Evolutionary conservation across 805 yeast species (phyloP).

Genomic region (Candida ovalis): DNA sequence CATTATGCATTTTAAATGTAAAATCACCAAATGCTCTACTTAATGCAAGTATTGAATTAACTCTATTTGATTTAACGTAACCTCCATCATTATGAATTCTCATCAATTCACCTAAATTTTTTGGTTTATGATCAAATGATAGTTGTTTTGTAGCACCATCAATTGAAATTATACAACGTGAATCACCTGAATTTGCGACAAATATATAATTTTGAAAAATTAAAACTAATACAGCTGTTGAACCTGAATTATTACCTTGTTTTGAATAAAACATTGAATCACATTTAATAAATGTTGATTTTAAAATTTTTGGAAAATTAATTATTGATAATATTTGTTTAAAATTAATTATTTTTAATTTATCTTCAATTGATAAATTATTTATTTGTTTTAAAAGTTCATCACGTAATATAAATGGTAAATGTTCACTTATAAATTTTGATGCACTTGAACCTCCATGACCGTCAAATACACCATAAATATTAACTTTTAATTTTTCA

Average conservation of each 20-base stretch:
- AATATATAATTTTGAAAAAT: constrained; percentile 42
- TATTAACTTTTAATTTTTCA: constrained; percentile 26
- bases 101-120: constrained; percentile 53
- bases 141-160: constrained; percentile 54
- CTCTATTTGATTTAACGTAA: constrained; percentile 56
- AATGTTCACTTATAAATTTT: constrained; percentile 42
- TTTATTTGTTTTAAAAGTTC: constrained; percentile 15
- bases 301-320: constrained; percentile 31
- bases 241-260: constrained; percentile 43
- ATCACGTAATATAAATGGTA: constrained; percentile 27
- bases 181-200: constrained; percentile 75
- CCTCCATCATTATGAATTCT: constrained; percentile 59
- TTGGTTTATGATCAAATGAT: constrained; percentile 66
- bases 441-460: constrained; percentile 74
- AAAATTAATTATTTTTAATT: constrained; percentile 8
- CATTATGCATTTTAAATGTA: constrained; percentile 39
- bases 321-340: constrained; percentile 19
- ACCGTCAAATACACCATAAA: constrained; percentile 78
- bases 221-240: constrained; percentile 47
- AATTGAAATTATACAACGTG: constrained; percentile 56
- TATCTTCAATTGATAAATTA: constrained; percentile 14
- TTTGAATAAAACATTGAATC: constrained; percentile 40
- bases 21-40: constrained; percentile 69
- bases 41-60: constrained; percentile 54
- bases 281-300: constrained; percentile 41